A percentile compares a stretch with the other conserved stretches of the same genome.
Conservation (phyloP, 2,329 filamentous ascomycete genomes). For the Beauveria australis region DNA sequence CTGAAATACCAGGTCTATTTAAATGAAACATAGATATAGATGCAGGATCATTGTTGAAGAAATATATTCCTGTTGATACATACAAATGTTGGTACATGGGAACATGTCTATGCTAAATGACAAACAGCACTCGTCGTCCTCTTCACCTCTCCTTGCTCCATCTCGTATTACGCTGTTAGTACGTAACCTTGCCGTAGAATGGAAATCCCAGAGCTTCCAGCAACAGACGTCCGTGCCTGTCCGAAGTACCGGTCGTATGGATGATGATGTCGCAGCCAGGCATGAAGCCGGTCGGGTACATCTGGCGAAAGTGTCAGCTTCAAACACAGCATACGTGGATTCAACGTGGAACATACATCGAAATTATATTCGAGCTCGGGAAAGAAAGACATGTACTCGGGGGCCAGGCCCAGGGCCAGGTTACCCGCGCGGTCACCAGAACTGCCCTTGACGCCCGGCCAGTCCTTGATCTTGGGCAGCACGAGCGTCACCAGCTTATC, state of each 20-base stretch:
- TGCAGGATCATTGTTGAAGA: neutral
- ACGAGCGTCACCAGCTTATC: slow-evolving; percentile 87
- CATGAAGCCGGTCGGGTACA: slow-evolving; percentile 63
- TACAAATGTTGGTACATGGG: slow-evolving; percentile 13
- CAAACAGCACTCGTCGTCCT: slow-evolving; percentile 13
- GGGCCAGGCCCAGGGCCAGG: slow-evolving; percentile 69
- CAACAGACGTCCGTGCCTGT: slow-evolving; percentile 75
- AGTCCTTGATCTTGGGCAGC: slow-evolving; percentile 93
- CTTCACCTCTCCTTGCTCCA: neutral
- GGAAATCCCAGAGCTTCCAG: slow-evolving; percentile 45
- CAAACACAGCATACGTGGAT: neutral
- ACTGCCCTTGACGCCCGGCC: slow-evolving; percentile 56
- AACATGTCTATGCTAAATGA: slow-evolving; percentile 11
- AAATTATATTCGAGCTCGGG: slow-evolving; percentile 94
- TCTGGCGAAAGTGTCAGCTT: slow-evolving; percentile 27
- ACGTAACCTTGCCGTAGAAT: slow-evolving; percentile 66
- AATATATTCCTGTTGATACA: slow-evolving; percentile 8
- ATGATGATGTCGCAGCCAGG: slow-evolving; percentile 78
- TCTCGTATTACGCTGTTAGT: slow-evolving; percentile 17
- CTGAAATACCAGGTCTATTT: neutral
- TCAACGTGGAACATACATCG: slow-evolving; percentile 55
- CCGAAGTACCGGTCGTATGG: slow-evolving; percentile 75
- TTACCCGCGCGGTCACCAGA: slow-evolving; percentile 87
- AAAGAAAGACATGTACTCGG: slow-evolving; percentile 72
- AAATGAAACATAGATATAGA: neutral